phyloP scores from a whole-genome alignment of 352 stramenopile species.

The Stephanocyclus meneghinianus region DNA sequence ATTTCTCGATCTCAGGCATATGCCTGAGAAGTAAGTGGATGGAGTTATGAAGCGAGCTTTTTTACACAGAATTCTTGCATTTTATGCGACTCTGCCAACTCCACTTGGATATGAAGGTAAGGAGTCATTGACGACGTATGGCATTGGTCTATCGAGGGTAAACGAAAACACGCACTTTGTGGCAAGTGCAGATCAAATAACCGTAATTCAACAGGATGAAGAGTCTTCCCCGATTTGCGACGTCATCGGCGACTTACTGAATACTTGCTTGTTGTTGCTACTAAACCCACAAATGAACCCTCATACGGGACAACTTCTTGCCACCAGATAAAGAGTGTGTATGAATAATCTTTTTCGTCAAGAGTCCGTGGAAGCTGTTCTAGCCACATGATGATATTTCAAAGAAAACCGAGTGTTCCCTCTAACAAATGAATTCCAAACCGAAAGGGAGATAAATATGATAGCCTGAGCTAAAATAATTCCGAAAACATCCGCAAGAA shows the following conservation, averaged over 20 bases:
- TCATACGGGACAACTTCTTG: slow-evolving; percentile 13
- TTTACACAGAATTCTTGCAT: slow-evolving; percentile 29
- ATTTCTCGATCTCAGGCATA: slow-evolving; percentile 21
- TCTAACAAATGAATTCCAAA: background rate
- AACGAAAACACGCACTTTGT: slow-evolving; percentile 1
- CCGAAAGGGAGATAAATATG: background rate
- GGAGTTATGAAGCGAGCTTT: slow-evolving; percentile 17
- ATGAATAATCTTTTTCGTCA: background rate
- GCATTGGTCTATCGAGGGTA: slow-evolving; percentile 15
- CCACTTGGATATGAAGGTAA: slow-evolving; percentile 17
- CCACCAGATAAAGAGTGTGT: background rate
- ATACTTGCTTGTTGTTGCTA: slow-evolving; percentile 26
- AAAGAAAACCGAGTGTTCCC: background rate
- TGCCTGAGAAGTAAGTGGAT: slow-evolving; percentile 19
- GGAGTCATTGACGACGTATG: slow-evolving; percentile 10
- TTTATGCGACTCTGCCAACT: slow-evolving; percentile 26
- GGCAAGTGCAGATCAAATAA: slow-evolving; percentile 8
- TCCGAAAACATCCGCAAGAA: slow-evolving; percentile 31
- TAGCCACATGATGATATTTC: slow-evolving; percentile 6
- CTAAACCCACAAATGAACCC: slow-evolving; percentile 27
- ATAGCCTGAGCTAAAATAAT: slow-evolving; percentile 9
- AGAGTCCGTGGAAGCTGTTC: background rate
- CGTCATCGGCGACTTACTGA: slow-evolving; percentile 12
- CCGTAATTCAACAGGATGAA: slow-evolving; percentile 16
- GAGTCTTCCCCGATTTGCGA: slow-evolving; percentile 20